Evolutionary conservation across 192 early-diverging fungal species (phyloP).

Genomic region (Pecoramyces ruminantium): DNA sequence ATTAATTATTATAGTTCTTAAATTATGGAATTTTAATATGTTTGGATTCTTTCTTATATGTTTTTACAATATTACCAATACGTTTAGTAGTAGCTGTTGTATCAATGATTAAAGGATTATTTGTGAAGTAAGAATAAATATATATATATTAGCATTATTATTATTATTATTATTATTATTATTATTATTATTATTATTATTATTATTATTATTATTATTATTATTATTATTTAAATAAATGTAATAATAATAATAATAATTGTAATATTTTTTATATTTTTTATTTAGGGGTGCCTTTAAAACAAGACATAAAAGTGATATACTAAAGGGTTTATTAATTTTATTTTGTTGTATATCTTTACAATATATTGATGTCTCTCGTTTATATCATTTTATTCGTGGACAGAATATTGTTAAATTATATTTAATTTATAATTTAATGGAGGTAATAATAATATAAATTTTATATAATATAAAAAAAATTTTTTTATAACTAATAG

Average conservation of each 20-base stretch:
- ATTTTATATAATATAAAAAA: background rate
- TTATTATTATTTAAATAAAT: conserved; percentile 7
- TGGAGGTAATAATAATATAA: conserved; percentile 47
- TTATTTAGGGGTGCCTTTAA: conserved; percentile 19
- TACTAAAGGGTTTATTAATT: conserved; percentile 73
- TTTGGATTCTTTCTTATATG: conserved; percentile 86
- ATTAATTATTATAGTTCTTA: conserved; percentile 44
- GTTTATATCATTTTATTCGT: conserved; percentile 86
- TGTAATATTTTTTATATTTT: background rate
- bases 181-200: background rate
- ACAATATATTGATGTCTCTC: conserved; percentile 66
- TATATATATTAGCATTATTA: background rate
- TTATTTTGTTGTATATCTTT: conserved; percentile 55
- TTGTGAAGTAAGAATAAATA: conserved; percentile 13
- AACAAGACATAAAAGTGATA: conserved; percentile 72
- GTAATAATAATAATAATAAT: background rate
- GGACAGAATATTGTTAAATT: conserved; percentile 93
- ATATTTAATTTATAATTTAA: conserved; percentile 88
- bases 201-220: conserved; percentile 5
- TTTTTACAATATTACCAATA: conserved; percentile 83
- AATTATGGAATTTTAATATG: conserved; percentile 81
- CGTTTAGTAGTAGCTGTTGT: conserved; percentile 55
- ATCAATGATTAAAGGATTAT: conserved; percentile 15
- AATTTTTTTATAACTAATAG: background rate
- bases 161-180: background rate